Evolutionary conservation across 441 rosid genomes (phyloP), one percentile per base, ranked within the genome.

Genomic region (Eruca vesicaria): DNA sequence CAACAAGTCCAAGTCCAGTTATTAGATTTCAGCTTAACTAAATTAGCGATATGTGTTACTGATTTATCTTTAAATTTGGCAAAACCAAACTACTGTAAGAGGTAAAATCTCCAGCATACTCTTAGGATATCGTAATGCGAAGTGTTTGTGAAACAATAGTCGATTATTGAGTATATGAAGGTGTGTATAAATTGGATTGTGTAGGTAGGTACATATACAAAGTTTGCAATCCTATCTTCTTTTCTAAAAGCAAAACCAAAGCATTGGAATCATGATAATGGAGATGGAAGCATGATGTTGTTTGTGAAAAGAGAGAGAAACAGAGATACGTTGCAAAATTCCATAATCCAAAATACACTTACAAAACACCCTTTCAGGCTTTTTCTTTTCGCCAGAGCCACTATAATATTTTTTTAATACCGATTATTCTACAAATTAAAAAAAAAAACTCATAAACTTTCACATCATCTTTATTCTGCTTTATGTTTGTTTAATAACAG

Each of bases 261-360:
- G 63, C 69, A 61, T 35, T 26, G 1, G 50, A 61, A 68, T 75
- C 64, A 68, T 68, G 73, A 61, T 12, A 12, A 16, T 33, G 52
- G 20, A 58, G 57, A 73, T 57, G 66, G 60, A 63, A 58, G 45
- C 68, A 68, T 75, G 35, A 75, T 68, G 57, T 50, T 68, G 78
- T 68, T 75, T 52, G 78, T 75, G 68, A 52, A 36, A 75, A 75
- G 66, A 67, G 7, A 5, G 32, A 38, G 56, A 33, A 67, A 59
- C 68, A 50, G 9, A 50, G 52, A 15, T 36, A 50, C 8, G 23
- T 50, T 50, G 18, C 32, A 68, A 18, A 16, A 9, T 60, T 67
- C 52, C 62, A 23, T 23, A 67, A 60, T 68, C 55, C 78, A 67
- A 11, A 66, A 15, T 19, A 50, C 56, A 50, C 56, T 50, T 50